phyloP scores from a whole-genome alignment of 2,329 filamentous ascomycete genomes.

The Fusarium buharicum region DNA sequence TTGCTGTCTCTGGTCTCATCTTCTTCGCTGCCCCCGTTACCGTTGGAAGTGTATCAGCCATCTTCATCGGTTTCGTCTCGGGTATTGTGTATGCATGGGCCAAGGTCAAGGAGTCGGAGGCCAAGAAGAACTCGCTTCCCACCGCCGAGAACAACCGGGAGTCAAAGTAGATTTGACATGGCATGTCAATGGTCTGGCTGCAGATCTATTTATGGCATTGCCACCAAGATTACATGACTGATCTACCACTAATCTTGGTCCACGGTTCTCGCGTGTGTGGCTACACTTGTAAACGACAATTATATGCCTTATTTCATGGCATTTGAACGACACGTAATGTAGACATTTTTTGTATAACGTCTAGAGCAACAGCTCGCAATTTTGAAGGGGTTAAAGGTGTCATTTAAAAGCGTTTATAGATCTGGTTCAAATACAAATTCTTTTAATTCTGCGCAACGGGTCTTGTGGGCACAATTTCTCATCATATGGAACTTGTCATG shows the following conservation, averaged over 20 bases:
- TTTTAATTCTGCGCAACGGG: background rate
- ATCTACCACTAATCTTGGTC: background rate
- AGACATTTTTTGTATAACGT: conserved; percentile 37
- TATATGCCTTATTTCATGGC: conserved; percentile 12
- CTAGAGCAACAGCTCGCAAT: conserved; percentile 22
- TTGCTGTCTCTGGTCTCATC: conserved; percentile 88
- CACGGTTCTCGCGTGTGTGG: background rate
- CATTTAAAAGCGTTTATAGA: conserved; percentile 41
- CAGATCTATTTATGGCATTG: background rate
- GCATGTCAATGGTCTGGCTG: background rate
- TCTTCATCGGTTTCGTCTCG: conserved; percentile 88
- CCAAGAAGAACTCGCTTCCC: conserved; percentile 63
- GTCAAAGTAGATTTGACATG: conserved; percentile 24
- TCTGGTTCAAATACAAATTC: conserved; percentile 23
- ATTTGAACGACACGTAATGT: conserved; percentile 35
- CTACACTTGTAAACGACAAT: conserved; percentile 21
- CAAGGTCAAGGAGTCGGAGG: conserved; percentile 66
- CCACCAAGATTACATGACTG: background rate
- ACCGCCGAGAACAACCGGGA: conserved; percentile 59
- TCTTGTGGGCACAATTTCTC: background rate
- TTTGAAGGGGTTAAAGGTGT: conserved; percentile 21
- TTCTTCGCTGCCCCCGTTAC: conserved; percentile 97
- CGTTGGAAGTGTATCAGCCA: conserved; percentile 91
- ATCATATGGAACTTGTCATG: background rate
- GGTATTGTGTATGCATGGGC: conserved; percentile 91